A percentile compares a stretch with the other conserved stretches of the same genome.
phyloP scores from a whole-genome alignment of 768 basidiomycete species.

The Harrya chromipes region DNA sequence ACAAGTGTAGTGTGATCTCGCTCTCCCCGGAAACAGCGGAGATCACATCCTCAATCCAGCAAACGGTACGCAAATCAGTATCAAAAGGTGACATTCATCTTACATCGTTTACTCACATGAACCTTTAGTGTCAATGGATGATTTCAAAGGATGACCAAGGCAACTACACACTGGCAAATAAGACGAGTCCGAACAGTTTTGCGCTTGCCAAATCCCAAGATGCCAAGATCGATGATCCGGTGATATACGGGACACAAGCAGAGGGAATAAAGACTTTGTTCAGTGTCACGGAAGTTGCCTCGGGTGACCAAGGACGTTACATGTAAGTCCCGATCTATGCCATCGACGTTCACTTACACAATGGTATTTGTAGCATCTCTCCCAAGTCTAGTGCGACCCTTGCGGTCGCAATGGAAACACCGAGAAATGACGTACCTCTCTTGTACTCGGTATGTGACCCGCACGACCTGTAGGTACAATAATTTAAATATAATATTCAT shows the following conservation, averaged over 20 bases:
- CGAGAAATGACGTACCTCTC: no score
- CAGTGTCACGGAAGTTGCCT: neutral
- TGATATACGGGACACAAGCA: constrained; percentile 5
- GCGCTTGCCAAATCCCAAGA: neutral
- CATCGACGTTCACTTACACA: neutral
- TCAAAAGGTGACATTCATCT: no score
- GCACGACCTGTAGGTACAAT: no score
- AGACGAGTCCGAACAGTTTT: neutral
- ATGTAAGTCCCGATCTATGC: neutral
- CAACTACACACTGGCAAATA: constrained; percentile 8
- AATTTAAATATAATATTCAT: no score
- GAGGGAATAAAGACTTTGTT: constrained; percentile 1
- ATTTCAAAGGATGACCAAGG: constrained; percentile 1
- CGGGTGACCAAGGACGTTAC: constrained; percentile 5
- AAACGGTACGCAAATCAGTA: neutral
- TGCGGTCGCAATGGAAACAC: neutral
- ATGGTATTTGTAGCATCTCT: constrained; percentile 3
- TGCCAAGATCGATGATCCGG: neutral
- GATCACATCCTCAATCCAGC: neutral
- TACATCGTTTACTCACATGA: neutral
- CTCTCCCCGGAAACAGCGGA: constrained; percentile 4
- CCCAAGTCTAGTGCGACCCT: constrained; percentile 1
- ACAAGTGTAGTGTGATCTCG: neutral
- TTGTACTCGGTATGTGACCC: no score
- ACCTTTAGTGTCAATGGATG: constrained; percentile 9